phyloP scores from a whole-genome alignment of 768 basidiomycete species.

The Boletellus ananiceps region DNA sequence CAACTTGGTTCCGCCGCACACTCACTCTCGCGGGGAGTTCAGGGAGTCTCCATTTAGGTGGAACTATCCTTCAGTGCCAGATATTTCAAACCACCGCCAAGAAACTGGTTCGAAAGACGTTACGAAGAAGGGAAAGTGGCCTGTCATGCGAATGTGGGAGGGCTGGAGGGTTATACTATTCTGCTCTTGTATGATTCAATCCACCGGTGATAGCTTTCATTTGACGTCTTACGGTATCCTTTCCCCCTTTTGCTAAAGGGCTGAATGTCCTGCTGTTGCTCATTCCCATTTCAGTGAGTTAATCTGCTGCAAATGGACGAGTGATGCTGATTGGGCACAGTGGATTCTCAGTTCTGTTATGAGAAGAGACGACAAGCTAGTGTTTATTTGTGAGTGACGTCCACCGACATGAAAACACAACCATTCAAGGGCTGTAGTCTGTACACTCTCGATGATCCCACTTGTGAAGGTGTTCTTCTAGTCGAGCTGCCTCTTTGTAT shows the following conservation, averaged over 20 bases:
- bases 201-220: background rate
- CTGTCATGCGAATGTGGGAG: slow-evolving; percentile 29
- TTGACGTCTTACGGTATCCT: background rate
- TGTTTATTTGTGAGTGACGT: slow-evolving; percentile 54
- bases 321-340: slow-evolving; percentile 30
- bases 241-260: slow-evolving; percentile 41
- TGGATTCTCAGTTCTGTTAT: slow-evolving; percentile 52
- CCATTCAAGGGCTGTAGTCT: slow-evolving; percentile 39
- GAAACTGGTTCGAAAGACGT: background rate
- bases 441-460: slow-evolving; percentile 68
- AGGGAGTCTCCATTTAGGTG: slow-evolving; percentile 30
- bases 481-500: background rate
- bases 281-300: slow-evolving; percentile 63
- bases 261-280: slow-evolving; percentile 62
- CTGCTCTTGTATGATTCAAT: slow-evolving; percentile 48
- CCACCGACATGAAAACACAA: background rate
- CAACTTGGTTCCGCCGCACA: slow-evolving; percentile 22
- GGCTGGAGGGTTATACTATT: slow-evolving; percentile 54
- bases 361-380: slow-evolving; percentile 45
- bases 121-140: slow-evolving; percentile 1
- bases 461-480: slow-evolving; percentile 56
- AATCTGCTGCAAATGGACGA: background rate
- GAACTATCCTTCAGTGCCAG: slow-evolving; percentile 24
- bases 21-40: slow-evolving; percentile 18
- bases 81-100: slow-evolving; percentile 13